phyloP scores from a whole-genome alignment of 2,329 filamentous ascomycete species.

The Diplodia seriata region DNA sequence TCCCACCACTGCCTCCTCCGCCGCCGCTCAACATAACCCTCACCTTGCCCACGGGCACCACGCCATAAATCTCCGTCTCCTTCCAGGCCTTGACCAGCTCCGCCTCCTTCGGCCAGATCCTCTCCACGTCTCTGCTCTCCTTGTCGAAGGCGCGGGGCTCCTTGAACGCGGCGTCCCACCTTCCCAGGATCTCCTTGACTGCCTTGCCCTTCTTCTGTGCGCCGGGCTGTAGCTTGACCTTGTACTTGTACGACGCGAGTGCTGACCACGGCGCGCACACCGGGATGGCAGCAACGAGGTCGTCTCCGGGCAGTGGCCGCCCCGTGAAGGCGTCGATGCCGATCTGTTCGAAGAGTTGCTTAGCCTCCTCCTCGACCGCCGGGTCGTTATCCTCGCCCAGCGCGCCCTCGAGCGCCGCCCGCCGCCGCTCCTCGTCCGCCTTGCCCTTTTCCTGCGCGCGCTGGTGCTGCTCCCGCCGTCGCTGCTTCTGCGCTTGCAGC shows the following conservation, averaged over 20 bases:
- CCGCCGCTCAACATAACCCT: conserved; percentile 72
- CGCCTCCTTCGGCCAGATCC: conserved; percentile 84
- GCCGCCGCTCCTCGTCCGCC: conserved; percentile 75
- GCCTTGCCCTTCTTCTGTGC: conserved; percentile 92
- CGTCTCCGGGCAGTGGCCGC: conserved; percentile 79
- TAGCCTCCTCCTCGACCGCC: conserved; percentile 66
- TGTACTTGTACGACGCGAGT: conserved; percentile 81
- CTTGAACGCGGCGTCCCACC: conserved; percentile 73
- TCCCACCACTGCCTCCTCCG: conserved; percentile 39
- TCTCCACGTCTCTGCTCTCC: conserved; percentile 65
- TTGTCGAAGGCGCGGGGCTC: conserved; percentile 54
- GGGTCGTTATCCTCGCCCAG: conserved; percentile 38
- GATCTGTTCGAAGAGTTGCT: conserved; percentile 59
- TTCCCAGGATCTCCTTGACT: conserved; percentile 84
- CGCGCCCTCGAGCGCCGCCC: conserved; percentile 46
- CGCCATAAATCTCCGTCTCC: conserved; percentile 80
- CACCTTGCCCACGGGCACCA: conserved; percentile 79
- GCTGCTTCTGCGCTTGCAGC: conserved; percentile 72
- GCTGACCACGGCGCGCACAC: conserved; percentile 70
- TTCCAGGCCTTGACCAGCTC: conserved; percentile 83
- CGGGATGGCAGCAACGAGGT: conserved; percentile 72
- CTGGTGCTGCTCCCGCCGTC: conserved; percentile 80
- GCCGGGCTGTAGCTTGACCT: conserved; percentile 92
- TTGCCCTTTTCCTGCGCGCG: conserved; percentile 77
- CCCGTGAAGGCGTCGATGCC: conserved; percentile 77